Percentiles rank a stretch among this genome's conserved stretches.
These are phyloP conservation scores for Termitomyces eurrhizus DNA, from an alignment of 768 basidiomycete species.

Conservation along the genomic window DNA sequence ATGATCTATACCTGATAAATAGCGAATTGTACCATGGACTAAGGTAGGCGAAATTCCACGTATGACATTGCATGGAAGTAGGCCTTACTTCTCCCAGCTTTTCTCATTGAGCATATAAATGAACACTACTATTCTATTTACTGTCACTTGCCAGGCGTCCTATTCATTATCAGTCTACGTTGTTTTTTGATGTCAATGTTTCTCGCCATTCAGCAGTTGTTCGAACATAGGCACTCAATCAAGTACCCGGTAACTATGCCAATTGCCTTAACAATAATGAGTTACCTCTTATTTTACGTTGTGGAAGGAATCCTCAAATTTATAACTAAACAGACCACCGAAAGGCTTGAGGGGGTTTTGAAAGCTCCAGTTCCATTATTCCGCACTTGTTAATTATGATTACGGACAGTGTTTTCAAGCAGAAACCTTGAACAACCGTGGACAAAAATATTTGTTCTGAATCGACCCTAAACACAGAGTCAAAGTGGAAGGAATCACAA, in stretches of 20 bases:
- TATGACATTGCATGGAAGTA: background rate
- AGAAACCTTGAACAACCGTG: background rate
- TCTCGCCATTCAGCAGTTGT: no score
- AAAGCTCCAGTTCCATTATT: background rate
- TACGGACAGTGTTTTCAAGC: background rate
- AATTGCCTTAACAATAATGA: no score
- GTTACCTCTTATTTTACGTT: no score
- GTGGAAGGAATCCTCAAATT: no score
- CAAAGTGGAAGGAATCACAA: conserved; percentile 13
- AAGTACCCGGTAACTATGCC: no score
- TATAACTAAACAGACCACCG: no score
- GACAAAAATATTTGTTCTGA: background rate
- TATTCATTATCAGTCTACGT: background rate
- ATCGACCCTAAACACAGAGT: background rate
- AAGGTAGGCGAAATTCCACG: background rate
- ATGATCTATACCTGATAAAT: background rate
- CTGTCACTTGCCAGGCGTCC: background rate
- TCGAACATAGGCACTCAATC: no score
- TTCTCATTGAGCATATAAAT: background rate
- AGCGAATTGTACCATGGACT: background rate
- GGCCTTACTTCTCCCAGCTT: background rate
- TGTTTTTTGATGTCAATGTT: no score
- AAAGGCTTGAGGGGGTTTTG: no score
- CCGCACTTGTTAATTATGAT: background rate
- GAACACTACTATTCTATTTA: background rate